Percentiles rank a stretch among this genome's conserved stretches.
Evolutionary conservation across 768 basidiomycete species (phyloP).

Genomic region (Serendipita sp.): DNA sequence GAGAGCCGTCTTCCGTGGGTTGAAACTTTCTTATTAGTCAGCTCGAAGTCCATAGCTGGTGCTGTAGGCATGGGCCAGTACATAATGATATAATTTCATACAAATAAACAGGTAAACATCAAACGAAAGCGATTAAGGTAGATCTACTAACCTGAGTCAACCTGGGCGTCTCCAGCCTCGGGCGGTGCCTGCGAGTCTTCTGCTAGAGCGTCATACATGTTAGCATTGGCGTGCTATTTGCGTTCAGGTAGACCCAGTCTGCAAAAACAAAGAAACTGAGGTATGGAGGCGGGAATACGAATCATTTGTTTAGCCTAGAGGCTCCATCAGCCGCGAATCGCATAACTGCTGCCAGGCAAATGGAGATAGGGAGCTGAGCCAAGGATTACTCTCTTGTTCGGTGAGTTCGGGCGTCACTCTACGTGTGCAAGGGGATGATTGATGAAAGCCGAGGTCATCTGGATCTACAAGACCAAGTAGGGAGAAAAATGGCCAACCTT

Average conservation of each 20-base stretch:
- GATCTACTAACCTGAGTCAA: background rate
- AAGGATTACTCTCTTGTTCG: background rate
- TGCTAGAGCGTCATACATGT: background rate
- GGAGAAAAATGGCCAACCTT: conserved; percentile 11
- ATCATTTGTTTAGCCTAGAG: background rate
- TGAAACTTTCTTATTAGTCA: background rate
- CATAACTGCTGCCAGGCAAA: background rate
- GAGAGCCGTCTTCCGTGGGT: background rate
- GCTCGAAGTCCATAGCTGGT: background rate
- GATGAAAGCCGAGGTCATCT: background rate
- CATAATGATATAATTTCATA: background rate
- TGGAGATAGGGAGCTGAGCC: background rate
- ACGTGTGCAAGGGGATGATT: background rate
- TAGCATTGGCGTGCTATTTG: background rate
- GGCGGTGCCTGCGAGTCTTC: background rate
- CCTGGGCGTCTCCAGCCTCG: background rate
- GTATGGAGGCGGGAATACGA: background rate
- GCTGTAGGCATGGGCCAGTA: background rate
- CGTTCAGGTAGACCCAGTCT: background rate
- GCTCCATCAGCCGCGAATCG: background rate
- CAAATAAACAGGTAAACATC: background rate
- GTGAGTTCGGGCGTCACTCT: background rate
- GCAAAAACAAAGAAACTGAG: background rate
- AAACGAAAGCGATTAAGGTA: background rate
- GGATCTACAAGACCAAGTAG: background rate